These are phyloP conservation scores for Schwanniomyces yamadae DNA, from an alignment of 805 yeast species.

Conservation along the genomic window DNA sequence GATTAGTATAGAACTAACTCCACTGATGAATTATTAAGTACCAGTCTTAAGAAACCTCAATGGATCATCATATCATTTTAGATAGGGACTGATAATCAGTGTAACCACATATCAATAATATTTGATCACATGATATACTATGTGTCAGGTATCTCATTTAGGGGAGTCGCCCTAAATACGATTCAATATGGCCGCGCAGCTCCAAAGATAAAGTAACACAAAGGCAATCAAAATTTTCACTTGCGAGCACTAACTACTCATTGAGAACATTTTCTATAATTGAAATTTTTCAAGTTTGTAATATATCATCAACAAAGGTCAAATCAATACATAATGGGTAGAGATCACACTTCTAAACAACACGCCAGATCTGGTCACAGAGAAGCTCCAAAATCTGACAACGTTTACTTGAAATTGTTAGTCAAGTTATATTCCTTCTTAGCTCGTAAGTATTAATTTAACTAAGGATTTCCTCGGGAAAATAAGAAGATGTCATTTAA, in stretches of 20 bases:
- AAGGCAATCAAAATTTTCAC: neutral
- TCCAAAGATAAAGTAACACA: too few relatives aligned
- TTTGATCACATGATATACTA: too few relatives aligned
- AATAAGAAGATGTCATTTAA: slow-evolving; percentile 3
- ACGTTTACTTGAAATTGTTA: slow-evolving; percentile 96
- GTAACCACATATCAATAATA: too few relatives aligned
- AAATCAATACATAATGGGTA: slow-evolving; percentile 68
- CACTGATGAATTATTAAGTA: too few relatives aligned
- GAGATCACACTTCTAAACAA: slow-evolving; percentile 94
- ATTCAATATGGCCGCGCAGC: too few relatives aligned
- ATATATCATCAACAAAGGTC: neutral
- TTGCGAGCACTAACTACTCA: neutral
- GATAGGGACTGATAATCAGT: too few relatives aligned
- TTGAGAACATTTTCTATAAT: neutral
- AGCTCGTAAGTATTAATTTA: slow-evolving; percentile 80
- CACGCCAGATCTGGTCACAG: slow-evolving; percentile 96
- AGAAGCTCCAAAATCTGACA: slow-evolving; percentile 98
- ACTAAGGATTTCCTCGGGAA: slow-evolving; percentile 2
- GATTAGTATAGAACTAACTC: too few relatives aligned
- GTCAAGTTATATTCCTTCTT: slow-evolving; percentile 98
- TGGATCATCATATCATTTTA: too few relatives aligned
- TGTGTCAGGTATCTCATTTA: too few relatives aligned
- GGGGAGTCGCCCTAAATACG: too few relatives aligned
- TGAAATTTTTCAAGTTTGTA: neutral
- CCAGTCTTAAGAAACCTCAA: too few relatives aligned